Base-by-base conservation (phyloP, 345 rosid genomes). In the Hirschfeldia incana region DNA sequence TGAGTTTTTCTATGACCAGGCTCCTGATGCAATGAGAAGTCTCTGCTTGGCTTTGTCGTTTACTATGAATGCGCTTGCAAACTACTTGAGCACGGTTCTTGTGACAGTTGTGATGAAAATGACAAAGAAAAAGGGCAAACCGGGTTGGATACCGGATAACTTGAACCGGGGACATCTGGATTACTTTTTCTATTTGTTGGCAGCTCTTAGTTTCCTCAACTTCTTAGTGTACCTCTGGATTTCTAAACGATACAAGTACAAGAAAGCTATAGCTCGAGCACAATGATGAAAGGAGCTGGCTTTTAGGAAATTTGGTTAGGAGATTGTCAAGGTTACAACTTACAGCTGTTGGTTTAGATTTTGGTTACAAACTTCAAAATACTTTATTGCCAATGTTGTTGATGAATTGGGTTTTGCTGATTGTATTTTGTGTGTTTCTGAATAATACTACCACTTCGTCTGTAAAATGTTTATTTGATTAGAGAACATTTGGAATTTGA, bases 191-290 rank as follows among this genome's bases (percentile, higher is more conserved):
- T 86, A 97, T 89, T 86, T 94, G 21, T 64, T 92, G 30, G 90
- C 98, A 0, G 55, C 73, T 67, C 89, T 92, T 16, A 92, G 97
- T 67, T 44, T 91, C 65, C 53, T 92, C n/a, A 94, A 94, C 84
- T 94, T 94, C 84, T 0, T 86, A 0, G 88, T 86, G 0, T 92
- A 90, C 74, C 85, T 94, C 0, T 88, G 88, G 89, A 91, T 94
- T 15, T 81, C 98, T 0, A 91, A 82, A 53, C 83, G 94, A 67
- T 92, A 85, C 73, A 89, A 86, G 4, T 94, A 91, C 90, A 94
- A 94, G 91, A 92, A 89, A 79, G 81, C 88, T 34, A 65, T 81
- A 0, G 88, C 87, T 65, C 63, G 83, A 3, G 83, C 72, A 65
- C 83, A 69, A 12, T 80, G 80, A 80, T 70, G 76, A 57, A 57